Percentiles rank a stretch among this genome's conserved stretches.
Conservation (phyloP, 805 yeast genomes). For the Saturnispora besseyi region DNA sequence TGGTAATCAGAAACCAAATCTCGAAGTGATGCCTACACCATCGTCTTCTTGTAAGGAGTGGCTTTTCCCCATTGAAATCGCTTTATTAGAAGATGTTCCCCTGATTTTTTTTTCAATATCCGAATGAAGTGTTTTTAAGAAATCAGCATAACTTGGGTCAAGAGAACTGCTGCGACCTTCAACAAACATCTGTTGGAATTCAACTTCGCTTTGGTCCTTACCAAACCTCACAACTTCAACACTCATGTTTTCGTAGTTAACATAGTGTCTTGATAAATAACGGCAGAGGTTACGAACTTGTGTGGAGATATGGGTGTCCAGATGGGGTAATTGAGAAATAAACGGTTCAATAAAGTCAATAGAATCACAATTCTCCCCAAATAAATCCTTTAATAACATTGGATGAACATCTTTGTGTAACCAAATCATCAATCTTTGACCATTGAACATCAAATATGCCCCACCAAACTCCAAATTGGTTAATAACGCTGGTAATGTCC, state of each 20-base stretch:
- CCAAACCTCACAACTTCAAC: conserved; percentile 58
- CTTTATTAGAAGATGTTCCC: background rate
- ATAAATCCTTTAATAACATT: conserved; percentile 59
- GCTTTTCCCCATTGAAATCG: background rate
- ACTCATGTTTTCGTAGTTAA: conserved; percentile 34
- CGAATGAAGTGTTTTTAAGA: conserved; percentile 58
- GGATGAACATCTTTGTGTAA: conserved; percentile 63
- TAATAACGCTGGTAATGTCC: conserved; percentile 36
- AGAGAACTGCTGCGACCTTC: conserved; percentile 62
- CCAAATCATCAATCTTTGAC: conserved; percentile 51
- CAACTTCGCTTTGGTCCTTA: conserved; percentile 49
- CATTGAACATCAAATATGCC: conserved; percentile 69
- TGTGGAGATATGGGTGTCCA: conserved; percentile 58
- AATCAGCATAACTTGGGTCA: conserved; percentile 55
- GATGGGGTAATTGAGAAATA: conserved; percentile 54
- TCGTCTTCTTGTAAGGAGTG: conserved; percentile 5
- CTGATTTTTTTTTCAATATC: conserved; percentile 44
- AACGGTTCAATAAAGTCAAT: conserved; percentile 38
- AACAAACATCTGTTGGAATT: conserved; percentile 50
- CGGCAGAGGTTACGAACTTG: conserved; percentile 58
- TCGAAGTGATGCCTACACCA: conserved; percentile 10
- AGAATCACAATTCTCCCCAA: conserved; percentile 46
- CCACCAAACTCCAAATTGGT: conserved; percentile 51
- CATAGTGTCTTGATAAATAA: conserved; percentile 38
- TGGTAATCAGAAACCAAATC: conserved; percentile 9